phyloP scores from a whole-genome alignment of 2,329 filamentous ascomycete species.

The Penicillium sp. region DNA sequence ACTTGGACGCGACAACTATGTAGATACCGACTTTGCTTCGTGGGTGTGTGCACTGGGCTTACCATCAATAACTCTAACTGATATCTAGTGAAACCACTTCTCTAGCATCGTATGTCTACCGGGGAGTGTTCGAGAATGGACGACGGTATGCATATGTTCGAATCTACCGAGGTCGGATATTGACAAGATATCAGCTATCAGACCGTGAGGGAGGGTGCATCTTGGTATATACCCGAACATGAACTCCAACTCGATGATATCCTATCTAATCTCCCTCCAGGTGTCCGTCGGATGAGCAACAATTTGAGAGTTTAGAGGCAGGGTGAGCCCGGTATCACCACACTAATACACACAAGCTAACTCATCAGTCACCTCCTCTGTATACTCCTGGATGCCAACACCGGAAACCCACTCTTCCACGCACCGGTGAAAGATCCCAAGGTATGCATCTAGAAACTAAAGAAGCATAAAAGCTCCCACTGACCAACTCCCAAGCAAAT shows the following conservation, averaged over 20 bases:
- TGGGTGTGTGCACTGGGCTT: background rate
- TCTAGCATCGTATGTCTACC: constrained; percentile 1
- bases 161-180: background rate
- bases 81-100: background rate
- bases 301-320: constrained; percentile 7
- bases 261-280: background rate
- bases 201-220: constrained; percentile 5
- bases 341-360: background rate
- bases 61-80: background rate
- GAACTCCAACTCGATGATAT: background rate
- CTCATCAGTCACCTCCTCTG: constrained; percentile 2
- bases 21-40: constrained; percentile 1
- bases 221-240: background rate
- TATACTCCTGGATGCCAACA: background rate
- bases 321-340: background rate
- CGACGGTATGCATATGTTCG: constrained; percentile 3
- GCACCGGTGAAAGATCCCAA: constrained; percentile 3
- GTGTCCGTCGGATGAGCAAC: constrained; percentile 6
- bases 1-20: background rate
- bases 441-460: background rate
- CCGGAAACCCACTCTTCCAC: constrained; percentile 1
- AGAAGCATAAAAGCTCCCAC: background rate
- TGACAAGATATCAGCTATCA: constrained; percentile 1
- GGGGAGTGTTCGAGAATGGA: constrained; percentile 6
- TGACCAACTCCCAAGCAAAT: constrained; percentile 1